Evolutionary conservation across 2,329 filamentous ascomycete genomes (phyloP).

Genomic region (Fusarium illudens): DNA sequence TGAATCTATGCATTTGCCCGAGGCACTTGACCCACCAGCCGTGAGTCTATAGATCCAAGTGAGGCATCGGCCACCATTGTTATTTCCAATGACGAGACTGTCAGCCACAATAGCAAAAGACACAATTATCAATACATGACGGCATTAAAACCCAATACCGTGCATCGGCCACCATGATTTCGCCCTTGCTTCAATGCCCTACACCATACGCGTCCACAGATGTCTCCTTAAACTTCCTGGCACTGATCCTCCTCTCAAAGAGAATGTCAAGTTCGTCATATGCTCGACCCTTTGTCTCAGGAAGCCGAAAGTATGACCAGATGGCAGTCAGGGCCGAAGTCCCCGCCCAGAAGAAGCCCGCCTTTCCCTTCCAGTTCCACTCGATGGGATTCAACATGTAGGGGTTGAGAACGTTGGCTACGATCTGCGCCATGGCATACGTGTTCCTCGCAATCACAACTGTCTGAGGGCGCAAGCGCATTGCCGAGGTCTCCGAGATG

Average conservation of each 20-base stretch:
- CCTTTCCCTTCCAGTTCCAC: slow-evolving; percentile 48
- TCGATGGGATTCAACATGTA: slow-evolving; percentile 48
- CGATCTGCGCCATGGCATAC: slow-evolving; percentile 41
- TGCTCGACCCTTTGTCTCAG: slow-evolving; percentile 45
- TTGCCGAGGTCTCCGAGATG: slow-evolving; percentile 53
- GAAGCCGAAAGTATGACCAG: slow-evolving; percentile 49
- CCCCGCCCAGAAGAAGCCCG: slow-evolving; percentile 46
- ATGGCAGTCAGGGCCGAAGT: slow-evolving; percentile 38
- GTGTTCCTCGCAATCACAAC: slow-evolving; percentile 51
- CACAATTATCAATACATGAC: too few species aligned
- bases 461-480: slow-evolving; percentile 53
- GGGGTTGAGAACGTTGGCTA: slow-evolving; percentile 44
- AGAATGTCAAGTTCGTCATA: slow-evolving; percentile 49
- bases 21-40: neutral
- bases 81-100: too few species aligned
- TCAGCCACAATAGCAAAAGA: too few species aligned
- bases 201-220: neutral
- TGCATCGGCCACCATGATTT: neutral
- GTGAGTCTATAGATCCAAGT: too few species aligned
- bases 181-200: neutral
- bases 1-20: neutral
- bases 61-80: too few species aligned
- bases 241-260: slow-evolving; percentile 44
- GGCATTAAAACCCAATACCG: too few species aligned
- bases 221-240: slow-evolving; percentile 47